Percentiles rank a stretch among this genome's conserved stretches.
Conservation (phyloP, 805 yeast species). For the Osmozyma mogii region DNA sequence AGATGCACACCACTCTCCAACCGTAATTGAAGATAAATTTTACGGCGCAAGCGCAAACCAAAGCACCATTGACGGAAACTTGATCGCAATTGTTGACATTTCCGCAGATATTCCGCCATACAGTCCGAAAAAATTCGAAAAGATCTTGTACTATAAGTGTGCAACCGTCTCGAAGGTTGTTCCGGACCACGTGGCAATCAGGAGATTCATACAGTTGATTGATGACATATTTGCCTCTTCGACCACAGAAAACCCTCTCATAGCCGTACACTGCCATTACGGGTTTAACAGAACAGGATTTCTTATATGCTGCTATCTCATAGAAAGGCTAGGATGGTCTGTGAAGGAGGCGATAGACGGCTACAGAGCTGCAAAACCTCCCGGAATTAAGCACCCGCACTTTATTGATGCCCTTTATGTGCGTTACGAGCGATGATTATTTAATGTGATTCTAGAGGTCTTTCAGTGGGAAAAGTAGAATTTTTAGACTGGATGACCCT, state of each 20-base stretch:
- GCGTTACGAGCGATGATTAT: constrained; percentile 37
- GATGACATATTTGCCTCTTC: constrained; percentile 34
- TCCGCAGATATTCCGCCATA: constrained; percentile 67
- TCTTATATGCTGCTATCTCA: constrained; percentile 58
- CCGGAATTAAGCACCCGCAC: constrained; percentile 74
- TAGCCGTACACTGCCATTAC: constrained; percentile 74
- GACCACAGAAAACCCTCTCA: constrained; percentile 22
- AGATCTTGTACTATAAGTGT: constrained; percentile 57
- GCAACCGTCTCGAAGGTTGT: constrained; percentile 75
- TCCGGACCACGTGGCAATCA: constrained; percentile 54
- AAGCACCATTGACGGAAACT: constrained; percentile 20
- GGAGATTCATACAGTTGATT: constrained; percentile 46
- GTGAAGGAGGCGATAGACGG: constrained; percentile 59
- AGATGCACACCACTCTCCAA: constrained; percentile 55
- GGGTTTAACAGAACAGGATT: constrained; percentile 78
- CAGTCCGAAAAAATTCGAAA: constrained; percentile 46
- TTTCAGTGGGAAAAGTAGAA: background rate
- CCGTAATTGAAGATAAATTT: constrained; percentile 39
- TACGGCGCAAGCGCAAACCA: constrained; percentile 22
- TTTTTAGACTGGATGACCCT: too few species aligned
- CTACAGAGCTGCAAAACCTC: constrained; percentile 49
- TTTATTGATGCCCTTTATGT: constrained; percentile 66
- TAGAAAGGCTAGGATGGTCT: constrained; percentile 51
- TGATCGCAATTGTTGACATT: constrained; percentile 59
- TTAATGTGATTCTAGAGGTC: background rate